Evolutionary conservation across 2,329 filamentous ascomycete species (phyloP), one percentile per base, ranked within the genome.

Genomic region (Talaromyces piceae): DNA sequence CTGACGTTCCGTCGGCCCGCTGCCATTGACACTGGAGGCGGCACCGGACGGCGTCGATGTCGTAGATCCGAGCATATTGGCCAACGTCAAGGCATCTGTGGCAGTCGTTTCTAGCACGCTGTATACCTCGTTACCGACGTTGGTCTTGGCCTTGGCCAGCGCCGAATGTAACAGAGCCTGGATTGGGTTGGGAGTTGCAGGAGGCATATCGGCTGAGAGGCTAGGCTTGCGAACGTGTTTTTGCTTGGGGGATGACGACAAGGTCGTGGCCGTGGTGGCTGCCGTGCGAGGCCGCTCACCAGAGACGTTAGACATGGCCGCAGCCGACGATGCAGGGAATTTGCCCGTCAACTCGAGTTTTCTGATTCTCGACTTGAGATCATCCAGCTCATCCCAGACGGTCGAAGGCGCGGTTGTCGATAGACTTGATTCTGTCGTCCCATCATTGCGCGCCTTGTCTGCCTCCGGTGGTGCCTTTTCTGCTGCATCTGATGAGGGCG

Each of bases 331-430:
- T 0, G 88, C 74, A 0, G 91, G 90, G 28, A 93, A 73, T 68
- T 94, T 95, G 53, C 91, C 91, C 2, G 88, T 94, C 59, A 94
- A 71, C 67, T 97, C 93, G 8, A 98, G 79, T 54, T 89, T 87
- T 59, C 88, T 84, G 60, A 98, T 95, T 26, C 93, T 83, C 37
- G 88, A 93, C 67, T 97, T 97, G 44, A 98, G 73, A 57, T 97
- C 93, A 60, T 97, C 93, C 25, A 98, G 73, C 68, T 98, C 93
- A 65, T 97, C 93, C 93, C 93, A 98, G 2, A 98, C 88, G 0
- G 90, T 96, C 2, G 90, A 94, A 11, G 91, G 88, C 1, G 88
- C 89, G 1, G 86, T 90, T 0, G 88, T 93, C 0, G 93, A 97
- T 28, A 87, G 78, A 0, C 87, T 91, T 0, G 93, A 97, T 61